Percentiles rank a stretch among this genome's conserved stretches.
These are phyloP conservation scores for Neodidymelliopsis sp. DNA, from an alignment of 2,329 filamentous ascomycete species.

Conservation along the genomic window DNA sequence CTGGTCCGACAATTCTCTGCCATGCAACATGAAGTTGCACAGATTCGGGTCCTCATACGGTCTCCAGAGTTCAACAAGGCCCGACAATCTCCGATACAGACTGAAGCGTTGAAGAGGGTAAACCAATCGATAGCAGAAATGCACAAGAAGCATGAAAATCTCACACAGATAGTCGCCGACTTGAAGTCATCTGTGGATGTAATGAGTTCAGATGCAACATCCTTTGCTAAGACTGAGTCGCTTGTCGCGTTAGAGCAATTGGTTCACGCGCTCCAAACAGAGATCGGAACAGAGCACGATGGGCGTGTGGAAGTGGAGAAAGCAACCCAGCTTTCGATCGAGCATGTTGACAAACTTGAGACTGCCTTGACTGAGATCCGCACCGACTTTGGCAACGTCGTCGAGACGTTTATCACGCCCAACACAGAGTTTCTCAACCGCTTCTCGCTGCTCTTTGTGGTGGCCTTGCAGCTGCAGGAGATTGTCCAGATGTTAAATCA, in stretches of 20 bases:
- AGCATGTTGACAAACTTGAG: background rate
- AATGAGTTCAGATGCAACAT: slow-evolving; percentile 1
- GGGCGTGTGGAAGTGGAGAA: slow-evolving; percentile 1
- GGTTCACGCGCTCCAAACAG: background rate
- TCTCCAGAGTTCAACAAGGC: background rate
- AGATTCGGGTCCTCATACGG: slow-evolving; percentile 7
- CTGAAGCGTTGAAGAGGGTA: background rate
- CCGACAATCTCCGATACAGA: too few relatives aligned
- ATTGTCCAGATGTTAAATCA: slow-evolving; percentile 20
- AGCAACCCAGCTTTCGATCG: background rate
- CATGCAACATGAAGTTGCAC: slow-evolving; percentile 12
- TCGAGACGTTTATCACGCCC: slow-evolving; percentile 14
- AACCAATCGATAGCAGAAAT: background rate
- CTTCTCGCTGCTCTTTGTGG: slow-evolving; percentile 2
- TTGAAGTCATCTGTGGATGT: slow-evolving; percentile 5
- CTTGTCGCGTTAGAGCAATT: background rate
- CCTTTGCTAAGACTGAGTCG: slow-evolving; percentile 4
- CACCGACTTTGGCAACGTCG: slow-evolving; percentile 10
- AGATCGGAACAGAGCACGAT: background rate
- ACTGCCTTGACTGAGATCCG: background rate
- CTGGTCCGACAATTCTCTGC: slow-evolving; percentile 8
- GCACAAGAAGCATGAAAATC: background rate
- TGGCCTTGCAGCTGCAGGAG: slow-evolving; percentile 15
- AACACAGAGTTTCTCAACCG: slow-evolving; percentile 12
- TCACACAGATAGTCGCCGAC: background rate